phyloP scores from a whole-genome alignment of 305 asterid genomes.

The Solanum hybrid region DNA sequence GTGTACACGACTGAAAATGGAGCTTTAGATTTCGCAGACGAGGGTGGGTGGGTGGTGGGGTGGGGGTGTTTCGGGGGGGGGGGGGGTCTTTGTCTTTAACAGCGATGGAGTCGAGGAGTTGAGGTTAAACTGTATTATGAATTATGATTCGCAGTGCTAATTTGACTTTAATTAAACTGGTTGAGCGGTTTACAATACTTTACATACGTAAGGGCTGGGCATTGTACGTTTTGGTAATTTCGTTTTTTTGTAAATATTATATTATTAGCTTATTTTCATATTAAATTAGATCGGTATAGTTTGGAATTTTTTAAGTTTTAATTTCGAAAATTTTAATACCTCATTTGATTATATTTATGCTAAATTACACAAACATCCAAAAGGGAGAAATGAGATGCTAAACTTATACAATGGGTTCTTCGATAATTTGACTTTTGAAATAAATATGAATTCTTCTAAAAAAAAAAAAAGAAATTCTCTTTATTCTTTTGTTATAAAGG shows the following conservation, averaged over 20 bases:
- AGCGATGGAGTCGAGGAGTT: neutral
- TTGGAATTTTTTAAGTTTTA: no score
- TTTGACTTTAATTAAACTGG: neutral
- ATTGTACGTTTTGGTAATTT: neutral
- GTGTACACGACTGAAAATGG: constrained; percentile 1
- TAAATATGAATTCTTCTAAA: no score
- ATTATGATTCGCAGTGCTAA: neutral
- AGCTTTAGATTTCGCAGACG: neutral
- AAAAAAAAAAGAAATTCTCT: no score
- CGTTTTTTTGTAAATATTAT: neutral
- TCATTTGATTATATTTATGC: no score
- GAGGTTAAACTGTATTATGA: neutral
- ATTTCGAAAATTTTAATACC: neutral
- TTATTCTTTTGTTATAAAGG: no score
- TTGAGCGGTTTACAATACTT: neutral
- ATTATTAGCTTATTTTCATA: neutral
- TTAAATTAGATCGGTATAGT: neutral
- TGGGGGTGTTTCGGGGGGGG: no score
- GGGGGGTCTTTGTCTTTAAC: neutral
- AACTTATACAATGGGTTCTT: no score
- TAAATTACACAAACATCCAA: no score
- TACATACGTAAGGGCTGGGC: neutral
- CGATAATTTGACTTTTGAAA: no score
- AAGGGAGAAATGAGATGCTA: no score
- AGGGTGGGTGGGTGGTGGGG: neutral